Evolutionary conservation across 768 basidiomycete genomes (phyloP).

Genomic region (Podaxis sp.): DNA sequence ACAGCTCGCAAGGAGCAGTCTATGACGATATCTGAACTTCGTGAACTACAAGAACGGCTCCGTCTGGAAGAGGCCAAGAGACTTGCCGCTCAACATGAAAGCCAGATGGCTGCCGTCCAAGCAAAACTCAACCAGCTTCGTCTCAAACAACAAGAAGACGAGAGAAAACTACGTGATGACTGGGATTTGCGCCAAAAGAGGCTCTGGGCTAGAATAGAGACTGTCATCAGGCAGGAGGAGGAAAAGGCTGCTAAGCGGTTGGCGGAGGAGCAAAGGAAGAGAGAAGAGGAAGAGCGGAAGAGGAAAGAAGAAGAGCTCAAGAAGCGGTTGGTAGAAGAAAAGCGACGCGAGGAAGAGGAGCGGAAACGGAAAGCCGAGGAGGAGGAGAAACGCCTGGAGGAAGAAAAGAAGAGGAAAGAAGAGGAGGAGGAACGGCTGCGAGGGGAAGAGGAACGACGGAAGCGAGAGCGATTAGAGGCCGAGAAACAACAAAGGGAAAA

Average conservation of each 20-base stretch:
- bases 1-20: constrained; percentile 40
- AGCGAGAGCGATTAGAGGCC: constrained; percentile 24
- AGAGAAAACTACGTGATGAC: constrained; percentile 35
- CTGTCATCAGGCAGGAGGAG: constrained; percentile 58
- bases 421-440: constrained; percentile 31
- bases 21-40: constrained; percentile 26
- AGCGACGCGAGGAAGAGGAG: constrained; percentile 37
- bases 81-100: constrained; percentile 36
- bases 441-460: constrained; percentile 31
- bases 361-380: constrained; percentile 39
- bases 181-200: constrained; percentile 52
- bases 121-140: constrained; percentile 37
- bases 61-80: constrained; percentile 27
- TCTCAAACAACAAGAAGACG: constrained; percentile 40
- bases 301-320: constrained; percentile 37
- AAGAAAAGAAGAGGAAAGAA: constrained; percentile 33
- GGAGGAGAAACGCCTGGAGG: constrained; percentile 32
- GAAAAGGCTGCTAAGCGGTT: constrained; percentile 47
- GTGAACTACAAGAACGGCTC: constrained; percentile 43
- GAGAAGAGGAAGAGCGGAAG: constrained; percentile 41
- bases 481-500: constrained; percentile 21
- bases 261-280: constrained; percentile 54
- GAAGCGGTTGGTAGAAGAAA: constrained; percentile 44
- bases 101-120: constrained; percentile 52
- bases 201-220: constrained; percentile 58